These are phyloP conservation scores for Acrodontium crateriforme DNA, from an alignment of 2,329 filamentous ascomycete species.

Conservation along the genomic window DNA sequence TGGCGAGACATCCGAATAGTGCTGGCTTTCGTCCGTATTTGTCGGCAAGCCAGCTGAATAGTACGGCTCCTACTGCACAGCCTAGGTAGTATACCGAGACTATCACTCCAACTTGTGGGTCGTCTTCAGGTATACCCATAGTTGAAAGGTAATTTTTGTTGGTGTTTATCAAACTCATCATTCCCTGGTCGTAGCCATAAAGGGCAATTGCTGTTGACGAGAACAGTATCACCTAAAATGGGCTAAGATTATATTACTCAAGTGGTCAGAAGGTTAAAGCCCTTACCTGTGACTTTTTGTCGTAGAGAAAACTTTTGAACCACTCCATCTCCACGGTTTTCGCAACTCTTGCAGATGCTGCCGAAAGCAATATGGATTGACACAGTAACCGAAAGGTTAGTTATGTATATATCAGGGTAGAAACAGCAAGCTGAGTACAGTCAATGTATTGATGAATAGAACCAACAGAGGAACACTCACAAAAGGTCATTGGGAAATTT, in stretches of 20 bases:
- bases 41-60: slow-evolving; percentile 44
- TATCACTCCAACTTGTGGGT: slow-evolving; percentile 43
- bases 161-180: slow-evolving; percentile 43
- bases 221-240: slow-evolving; percentile 36
- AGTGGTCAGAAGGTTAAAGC: background rate
- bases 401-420: too few relatives aligned
- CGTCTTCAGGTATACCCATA: slow-evolving; percentile 40
- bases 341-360: too few relatives aligned
- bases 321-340: slow-evolving; percentile 12
- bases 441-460: too few relatives aligned
- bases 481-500: too few relatives aligned
- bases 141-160: slow-evolving; percentile 42
- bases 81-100: slow-evolving; percentile 50
- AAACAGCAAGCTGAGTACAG: too few relatives aligned
- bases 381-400: too few relatives aligned
- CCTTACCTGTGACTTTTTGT: slow-evolving; percentile 18
- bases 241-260: background rate
- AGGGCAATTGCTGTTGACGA: slow-evolving; percentile 40
- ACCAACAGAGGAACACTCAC: too few relatives aligned
- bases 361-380: too few relatives aligned
- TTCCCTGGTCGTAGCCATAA: slow-evolving; percentile 35
- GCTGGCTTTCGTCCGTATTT: slow-evolving; percentile 39
- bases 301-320: slow-evolving; percentile 12
- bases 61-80: slow-evolving; percentile 43
- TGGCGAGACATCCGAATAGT: slow-evolving; percentile 42